phyloP scores from a whole-genome alignment of 371 early-diverging fungal genomes.

The Dipsacomyces acuminosporus region DNA sequence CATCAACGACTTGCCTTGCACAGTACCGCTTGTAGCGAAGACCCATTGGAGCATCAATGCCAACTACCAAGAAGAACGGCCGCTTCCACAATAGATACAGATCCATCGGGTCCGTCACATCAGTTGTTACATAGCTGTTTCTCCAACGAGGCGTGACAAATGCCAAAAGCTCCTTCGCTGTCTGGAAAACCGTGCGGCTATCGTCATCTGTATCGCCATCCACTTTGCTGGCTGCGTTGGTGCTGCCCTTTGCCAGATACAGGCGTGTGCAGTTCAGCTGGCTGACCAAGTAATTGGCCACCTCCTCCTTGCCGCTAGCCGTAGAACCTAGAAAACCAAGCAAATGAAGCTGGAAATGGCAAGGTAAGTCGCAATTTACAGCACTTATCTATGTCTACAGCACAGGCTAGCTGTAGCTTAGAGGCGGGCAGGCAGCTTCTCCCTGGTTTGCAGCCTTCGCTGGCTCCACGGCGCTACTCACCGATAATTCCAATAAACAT shows the following conservation, averaged over 20 bases:
- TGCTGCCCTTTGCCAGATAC: not conserved
- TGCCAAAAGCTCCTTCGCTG: conserved; percentile 52
- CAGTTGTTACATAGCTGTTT: conserved; percentile 65
- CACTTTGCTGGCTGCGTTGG: not conserved
- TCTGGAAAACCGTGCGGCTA: conserved; percentile 42
- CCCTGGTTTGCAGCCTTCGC: too few relatives aligned
- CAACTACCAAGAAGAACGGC: conserved; percentile 81
- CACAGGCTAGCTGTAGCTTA: too few relatives aligned
- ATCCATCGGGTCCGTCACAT: conserved; percentile 49
- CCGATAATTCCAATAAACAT: conserved; percentile 78
- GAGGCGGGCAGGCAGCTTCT: too few relatives aligned
- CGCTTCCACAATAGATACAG: conserved; percentile 61
- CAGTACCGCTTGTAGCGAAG: conserved; percentile 61
- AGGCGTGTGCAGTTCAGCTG: conserved; percentile 17
- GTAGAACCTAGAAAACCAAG: conserved; percentile 18
- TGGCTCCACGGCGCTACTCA: conserved; percentile 7
- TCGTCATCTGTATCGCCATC: not conserved
- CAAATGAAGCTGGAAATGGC: too few relatives aligned
- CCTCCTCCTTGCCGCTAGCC: conserved; percentile 39
- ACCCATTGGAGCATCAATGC: conserved; percentile 73
- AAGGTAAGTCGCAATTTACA: too few relatives aligned
- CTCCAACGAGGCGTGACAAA: conserved; percentile 67
- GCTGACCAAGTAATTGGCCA: conserved; percentile 16
- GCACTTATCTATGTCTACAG: too few relatives aligned
- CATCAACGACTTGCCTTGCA: conserved; percentile 31